phyloP scores from a whole-genome alignment of 768 basidiomycete genomes.

The Hydnomerulius pinastri region DNA sequence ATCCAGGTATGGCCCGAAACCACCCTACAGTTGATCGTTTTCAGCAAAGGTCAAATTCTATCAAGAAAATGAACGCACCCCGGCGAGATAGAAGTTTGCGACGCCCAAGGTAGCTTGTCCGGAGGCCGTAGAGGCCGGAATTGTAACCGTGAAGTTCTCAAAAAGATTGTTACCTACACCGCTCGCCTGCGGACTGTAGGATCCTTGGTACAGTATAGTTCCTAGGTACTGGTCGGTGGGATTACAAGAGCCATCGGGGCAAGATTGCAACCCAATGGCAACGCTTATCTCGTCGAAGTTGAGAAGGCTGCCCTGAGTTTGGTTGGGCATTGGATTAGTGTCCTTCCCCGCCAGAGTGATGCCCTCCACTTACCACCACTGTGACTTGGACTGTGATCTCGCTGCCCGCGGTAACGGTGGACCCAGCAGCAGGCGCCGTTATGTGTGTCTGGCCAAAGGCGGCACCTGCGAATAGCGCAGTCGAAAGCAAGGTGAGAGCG shows the following conservation, averaged over 20 bases:
- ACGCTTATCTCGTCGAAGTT: conserved; percentile 40
- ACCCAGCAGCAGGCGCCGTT: conserved; percentile 16
- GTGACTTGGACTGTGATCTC: conserved; percentile 43
- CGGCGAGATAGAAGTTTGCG: conserved; percentile 34
- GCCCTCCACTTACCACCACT: conserved; percentile 35
- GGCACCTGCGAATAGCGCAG: not conserved
- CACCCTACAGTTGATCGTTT: not conserved
- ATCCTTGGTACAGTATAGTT: conserved; percentile 42
- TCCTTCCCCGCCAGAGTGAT: not conserved
- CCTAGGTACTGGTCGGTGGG: conserved; percentile 34
- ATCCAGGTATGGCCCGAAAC: not conserved
- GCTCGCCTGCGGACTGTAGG: conserved; percentile 37
- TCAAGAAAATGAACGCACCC: conserved; percentile 32
- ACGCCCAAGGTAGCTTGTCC: conserved; percentile 36
- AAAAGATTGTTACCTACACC: conserved; percentile 30
- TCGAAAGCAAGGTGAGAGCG: not conserved
- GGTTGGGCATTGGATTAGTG: not conserved
- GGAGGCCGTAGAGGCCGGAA: conserved; percentile 29
- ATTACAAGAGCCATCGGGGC: conserved; percentile 25
- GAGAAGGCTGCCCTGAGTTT: conserved; percentile 33
- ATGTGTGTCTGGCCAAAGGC: conserved; percentile 1
- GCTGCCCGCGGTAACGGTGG: conserved; percentile 37
- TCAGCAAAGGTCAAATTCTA: not conserved
- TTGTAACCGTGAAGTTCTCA: conserved; percentile 42
- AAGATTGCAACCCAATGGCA: conserved; percentile 40